A percentile compares a stretch with the other conserved stretches of the same genome.
Evolutionary conservation across 768 basidiomycete genomes (phyloP).

Genomic region (Calocybe cyanea): DNA sequence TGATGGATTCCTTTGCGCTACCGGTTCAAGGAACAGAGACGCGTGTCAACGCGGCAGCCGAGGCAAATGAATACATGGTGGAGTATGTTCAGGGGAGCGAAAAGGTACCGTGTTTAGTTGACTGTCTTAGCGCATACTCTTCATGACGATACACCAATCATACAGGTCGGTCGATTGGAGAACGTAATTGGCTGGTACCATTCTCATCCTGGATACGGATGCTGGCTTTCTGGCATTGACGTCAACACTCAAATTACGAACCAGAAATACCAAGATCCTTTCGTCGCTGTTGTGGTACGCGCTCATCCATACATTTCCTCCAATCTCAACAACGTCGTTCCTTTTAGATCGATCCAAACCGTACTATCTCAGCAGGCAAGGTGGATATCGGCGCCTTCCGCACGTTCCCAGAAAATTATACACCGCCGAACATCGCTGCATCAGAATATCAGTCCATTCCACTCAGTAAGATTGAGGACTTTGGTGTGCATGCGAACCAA

Average conservation of each 20-base stretch:
- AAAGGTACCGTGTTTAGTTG: slow-evolving; percentile 45
- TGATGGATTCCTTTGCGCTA: slow-evolving; percentile 96
- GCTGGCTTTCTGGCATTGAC: slow-evolving; percentile 99
- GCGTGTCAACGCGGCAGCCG: slow-evolving; percentile 91
- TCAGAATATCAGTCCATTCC: slow-evolving; percentile 97
- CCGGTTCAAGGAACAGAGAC: slow-evolving; percentile 99
- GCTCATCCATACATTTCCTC: slow-evolving; percentile 17
- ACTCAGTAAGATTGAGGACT: slow-evolving; percentile 96
- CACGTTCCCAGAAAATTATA: slow-evolving; percentile 95
- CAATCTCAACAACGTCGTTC: neutral
- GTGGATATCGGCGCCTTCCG: slow-evolving; percentile 99
- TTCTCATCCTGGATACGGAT: slow-evolving; percentile 98
- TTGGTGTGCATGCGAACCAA: slow-evolving; percentile 95
- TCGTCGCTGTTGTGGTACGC: slow-evolving; percentile 93
- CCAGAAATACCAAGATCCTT: slow-evolving; percentile 94
- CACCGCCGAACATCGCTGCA: slow-evolving; percentile 62
- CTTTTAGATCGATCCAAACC: slow-evolving; percentile 90
- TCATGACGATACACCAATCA: slow-evolving; percentile 1
- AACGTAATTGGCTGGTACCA: slow-evolving; percentile 97
- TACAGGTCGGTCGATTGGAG: slow-evolving; percentile 77
- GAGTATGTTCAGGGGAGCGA: slow-evolving; percentile 81
- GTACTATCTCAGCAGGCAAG: slow-evolving; percentile 96
- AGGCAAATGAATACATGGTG: slow-evolving; percentile 99
- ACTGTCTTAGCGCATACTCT: neutral
- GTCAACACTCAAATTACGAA: slow-evolving; percentile 96